phyloP scores from a whole-genome alignment of 1,284 basidiomycete genomes.

The Tranzscheliella williamsii region DNA sequence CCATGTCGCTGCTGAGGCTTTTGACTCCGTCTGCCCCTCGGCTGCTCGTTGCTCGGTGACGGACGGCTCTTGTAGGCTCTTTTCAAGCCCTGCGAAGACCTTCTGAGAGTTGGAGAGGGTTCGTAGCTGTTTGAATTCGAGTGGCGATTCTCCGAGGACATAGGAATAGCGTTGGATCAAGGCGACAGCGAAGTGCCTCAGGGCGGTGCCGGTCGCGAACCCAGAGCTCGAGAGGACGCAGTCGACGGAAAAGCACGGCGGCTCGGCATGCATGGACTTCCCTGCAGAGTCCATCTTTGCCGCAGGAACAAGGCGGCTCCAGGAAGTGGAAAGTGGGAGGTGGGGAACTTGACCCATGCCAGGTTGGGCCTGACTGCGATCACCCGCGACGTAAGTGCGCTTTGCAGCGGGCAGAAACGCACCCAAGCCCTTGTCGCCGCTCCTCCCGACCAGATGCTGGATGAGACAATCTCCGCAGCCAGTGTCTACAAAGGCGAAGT shows the following conservation, averaged over 20 bases:
- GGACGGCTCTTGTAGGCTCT: neutral
- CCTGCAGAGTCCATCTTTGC: neutral
- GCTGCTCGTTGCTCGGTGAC: neutral
- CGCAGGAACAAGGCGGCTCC: neutral
- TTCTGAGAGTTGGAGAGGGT: slow-evolving; percentile 7
- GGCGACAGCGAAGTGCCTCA: slow-evolving; percentile 14
- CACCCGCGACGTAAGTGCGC: neutral
- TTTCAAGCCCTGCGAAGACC: slow-evolving; percentile 2
- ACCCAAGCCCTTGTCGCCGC: slow-evolving; percentile 19
- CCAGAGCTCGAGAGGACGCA: slow-evolving; percentile 22
- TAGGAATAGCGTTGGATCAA: slow-evolving; percentile 42
- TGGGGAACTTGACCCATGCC: slow-evolving; percentile 11
- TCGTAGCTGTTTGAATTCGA: slow-evolving; percentile 25
- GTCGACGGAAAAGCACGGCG: slow-evolving; percentile 13
- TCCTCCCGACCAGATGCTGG: slow-evolving; percentile 21
- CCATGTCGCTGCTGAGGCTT: neutral
- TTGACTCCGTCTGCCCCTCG: neutral
- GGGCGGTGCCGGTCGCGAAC: slow-evolving; percentile 1
- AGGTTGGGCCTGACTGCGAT: neutral
- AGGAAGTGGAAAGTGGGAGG: slow-evolving; percentile 18
- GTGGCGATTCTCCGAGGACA: slow-evolving; percentile 20
- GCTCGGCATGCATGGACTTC: slow-evolving; percentile 3
- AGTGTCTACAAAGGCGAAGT: slow-evolving; percentile 16
- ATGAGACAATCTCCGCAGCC: slow-evolving; percentile 44
- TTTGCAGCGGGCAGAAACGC: slow-evolving; percentile 25